Evolutionary conservation across 345 rosid genomes (phyloP).

Genomic region (Aethionema arabicum): DNA sequence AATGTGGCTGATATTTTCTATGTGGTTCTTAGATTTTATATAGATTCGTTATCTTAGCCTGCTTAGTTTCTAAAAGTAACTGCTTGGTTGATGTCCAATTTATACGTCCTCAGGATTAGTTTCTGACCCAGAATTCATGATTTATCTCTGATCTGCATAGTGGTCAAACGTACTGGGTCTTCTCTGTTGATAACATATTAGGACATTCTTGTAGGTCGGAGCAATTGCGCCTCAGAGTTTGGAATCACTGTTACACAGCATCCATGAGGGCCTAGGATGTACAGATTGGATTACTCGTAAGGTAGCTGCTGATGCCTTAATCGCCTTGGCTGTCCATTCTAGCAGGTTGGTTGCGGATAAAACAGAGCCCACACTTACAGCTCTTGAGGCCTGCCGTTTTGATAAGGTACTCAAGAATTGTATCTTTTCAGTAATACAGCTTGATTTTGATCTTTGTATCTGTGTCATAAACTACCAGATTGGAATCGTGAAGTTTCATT

Average conservation of each 20-base stretch:
- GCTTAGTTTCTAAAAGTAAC: no score
- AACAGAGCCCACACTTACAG: slow-evolving; percentile 59
- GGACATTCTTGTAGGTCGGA: slow-evolving; percentile 58
- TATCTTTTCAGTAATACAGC: not conserved
- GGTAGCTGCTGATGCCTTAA: slow-evolving; percentile 86
- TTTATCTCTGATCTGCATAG: slow-evolving; percentile 14
- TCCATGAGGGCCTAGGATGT: slow-evolving; percentile 81
- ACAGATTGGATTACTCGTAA: slow-evolving; percentile 94
- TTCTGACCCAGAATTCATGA: not conserved
- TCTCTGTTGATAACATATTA: not conserved
- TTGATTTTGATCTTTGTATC: slow-evolving; percentile 10
- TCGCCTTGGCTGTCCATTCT: slow-evolving; percentile 75
- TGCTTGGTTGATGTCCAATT: no score
- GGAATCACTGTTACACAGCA: slow-evolving; percentile 71
- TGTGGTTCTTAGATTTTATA: not conserved
- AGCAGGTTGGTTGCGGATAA: slow-evolving; percentile 63
- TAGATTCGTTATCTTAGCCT: no score
- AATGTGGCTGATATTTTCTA: slow-evolving; percentile 22
- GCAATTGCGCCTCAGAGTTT: slow-evolving; percentile 84
- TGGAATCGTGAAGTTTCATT: slow-evolving; percentile 4
- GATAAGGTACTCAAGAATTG: slow-evolving; percentile 62
- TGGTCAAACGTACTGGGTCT: slow-evolving; percentile 7
- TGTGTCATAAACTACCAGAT: slow-evolving; percentile 14
- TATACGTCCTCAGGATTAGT: no score
- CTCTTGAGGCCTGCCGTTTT: slow-evolving; percentile 85